Conservation (phyloP, 2,329 filamentous ascomycete species). For the Endoconidiophora laricicola region DNA sequence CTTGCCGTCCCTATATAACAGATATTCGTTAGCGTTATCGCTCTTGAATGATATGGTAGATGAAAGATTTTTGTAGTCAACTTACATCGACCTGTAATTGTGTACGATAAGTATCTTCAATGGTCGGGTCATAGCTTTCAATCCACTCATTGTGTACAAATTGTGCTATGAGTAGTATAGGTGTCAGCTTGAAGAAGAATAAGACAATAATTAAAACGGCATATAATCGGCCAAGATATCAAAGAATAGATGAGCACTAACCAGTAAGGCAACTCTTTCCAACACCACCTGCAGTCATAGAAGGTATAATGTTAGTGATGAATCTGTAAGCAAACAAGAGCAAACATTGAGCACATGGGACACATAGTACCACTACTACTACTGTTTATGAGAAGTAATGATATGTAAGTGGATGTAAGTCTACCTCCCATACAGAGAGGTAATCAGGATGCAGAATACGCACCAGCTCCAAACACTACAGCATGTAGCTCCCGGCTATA, state of each 20-base stretch:
- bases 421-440: background rate
- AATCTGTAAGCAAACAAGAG: too few species aligned
- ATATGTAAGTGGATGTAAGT: background rate
- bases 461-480: slow-evolving; percentile 66
- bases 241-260: slow-evolving; percentile 24
- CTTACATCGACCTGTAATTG: slow-evolving; percentile 71
- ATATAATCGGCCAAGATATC: too few species aligned
- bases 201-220: too few species aligned
- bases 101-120: slow-evolving; percentile 62
- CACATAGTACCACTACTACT: too few species aligned
- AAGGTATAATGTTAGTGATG: too few species aligned
- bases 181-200: slow-evolving; percentile 5
- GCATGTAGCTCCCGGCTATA: slow-evolving; percentile 62
- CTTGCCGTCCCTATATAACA: slow-evolving; percentile 54
- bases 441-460: slow-evolving; percentile 18
- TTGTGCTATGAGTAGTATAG: slow-evolving; percentile 42
- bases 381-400: too few species aligned
- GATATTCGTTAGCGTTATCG: slow-evolving; percentile 19
- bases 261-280: slow-evolving; percentile 86
- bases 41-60: slow-evolving; percentile 4
- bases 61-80: slow-evolving; percentile 15
- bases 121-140: slow-evolving; percentile 68
- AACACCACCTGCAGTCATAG: slow-evolving; percentile 50
- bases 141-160: slow-evolving; percentile 93
- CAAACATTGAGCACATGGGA: too few species aligned